Base-by-base conservation (phyloP, 164 flowering plant species). In the Magnolia changhungtana region DNA sequence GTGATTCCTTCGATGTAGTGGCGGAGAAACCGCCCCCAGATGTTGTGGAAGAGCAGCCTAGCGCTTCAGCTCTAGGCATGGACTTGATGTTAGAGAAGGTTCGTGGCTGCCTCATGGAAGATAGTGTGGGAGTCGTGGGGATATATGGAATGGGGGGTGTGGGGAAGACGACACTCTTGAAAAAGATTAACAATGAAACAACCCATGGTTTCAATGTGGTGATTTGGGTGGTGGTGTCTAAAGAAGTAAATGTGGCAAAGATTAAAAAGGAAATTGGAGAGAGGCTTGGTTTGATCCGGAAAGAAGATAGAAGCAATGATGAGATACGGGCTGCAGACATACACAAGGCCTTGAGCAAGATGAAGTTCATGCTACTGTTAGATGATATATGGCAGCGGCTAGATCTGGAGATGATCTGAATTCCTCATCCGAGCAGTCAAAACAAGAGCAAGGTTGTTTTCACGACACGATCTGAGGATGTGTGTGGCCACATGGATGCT, bases 381-480 rank as follows among this genome's bases (percentile, higher is more conserved):
- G 79, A 72, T 64, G 79, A 77, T 31, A 3, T 72, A 16, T 77
- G 79, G 79, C 64, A 72, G n/a, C 27, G 50, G 27, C 18, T 77
- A 16, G 74, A 76, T 61, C 52, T 76, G 5, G 45, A 37, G 1
- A 49, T 23, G 7, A 49, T 64, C 5, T 50, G 79, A 23, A 51
- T 77, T 50, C 79, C 79, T 2, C 9, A 2, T 50, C 71, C 71
- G 1, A 27, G 24, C 49, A 77, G n/a, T n/a, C n/a, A n/a, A n/a
- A n/a, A 64, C 50, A 11, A 27, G 29, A 72, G 50, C 64, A 71
- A 77, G 69, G 21, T 77, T 4, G 20, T 72, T 19, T 72, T 77
- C 70, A 77, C 75, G 3, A 71, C 75, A 1, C 31, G 79, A 50
- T 49, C 66, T n/a, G n/a, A 19, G 20, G 52, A 0, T 7, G 64